Evolutionary conservation across 73 alveolate species (phyloP).

Genomic region (Stentor roeselii): DNA sequence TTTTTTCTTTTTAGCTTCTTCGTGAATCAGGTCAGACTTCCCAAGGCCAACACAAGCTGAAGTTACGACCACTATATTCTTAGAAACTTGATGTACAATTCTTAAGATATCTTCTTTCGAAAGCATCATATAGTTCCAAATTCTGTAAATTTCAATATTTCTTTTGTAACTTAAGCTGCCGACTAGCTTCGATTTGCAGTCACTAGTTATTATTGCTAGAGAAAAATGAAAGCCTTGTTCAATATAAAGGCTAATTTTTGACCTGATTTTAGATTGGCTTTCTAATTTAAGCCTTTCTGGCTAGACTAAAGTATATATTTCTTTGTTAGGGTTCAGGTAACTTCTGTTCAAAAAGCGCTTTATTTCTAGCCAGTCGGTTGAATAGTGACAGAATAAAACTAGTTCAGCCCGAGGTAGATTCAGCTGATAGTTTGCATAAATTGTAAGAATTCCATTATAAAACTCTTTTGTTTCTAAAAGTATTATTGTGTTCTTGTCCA

Average conservation of each 20-base stretch:
- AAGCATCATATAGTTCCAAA: neutral
- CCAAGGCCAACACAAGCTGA: conserved; percentile 24
- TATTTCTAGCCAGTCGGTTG: neutral
- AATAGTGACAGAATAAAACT: neutral
- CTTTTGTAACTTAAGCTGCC: neutral
- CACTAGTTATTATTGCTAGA: neutral
- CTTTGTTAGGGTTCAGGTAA: neutral
- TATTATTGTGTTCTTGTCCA: neutral
- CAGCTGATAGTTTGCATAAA: neutral
- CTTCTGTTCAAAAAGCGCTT: neutral
- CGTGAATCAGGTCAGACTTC: neutral
- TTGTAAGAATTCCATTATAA: neutral
- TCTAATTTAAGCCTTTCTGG: neutral
- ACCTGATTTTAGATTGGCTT: neutral
- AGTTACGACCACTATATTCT: neutral
- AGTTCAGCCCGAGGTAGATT: neutral
- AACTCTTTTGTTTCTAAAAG: neutral
- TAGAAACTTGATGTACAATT: neutral
- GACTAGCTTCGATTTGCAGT: neutral
- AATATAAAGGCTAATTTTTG: neutral
- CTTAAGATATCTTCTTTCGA: neutral
- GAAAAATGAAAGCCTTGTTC: neutral
- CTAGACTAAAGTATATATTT: neutral
- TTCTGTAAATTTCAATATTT: neutral
- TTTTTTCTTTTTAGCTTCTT: neutral